Conservation (phyloP, 2,329 filamentous ascomycete genomes). For the Hymenoscyphus fructigenus region DNA sequence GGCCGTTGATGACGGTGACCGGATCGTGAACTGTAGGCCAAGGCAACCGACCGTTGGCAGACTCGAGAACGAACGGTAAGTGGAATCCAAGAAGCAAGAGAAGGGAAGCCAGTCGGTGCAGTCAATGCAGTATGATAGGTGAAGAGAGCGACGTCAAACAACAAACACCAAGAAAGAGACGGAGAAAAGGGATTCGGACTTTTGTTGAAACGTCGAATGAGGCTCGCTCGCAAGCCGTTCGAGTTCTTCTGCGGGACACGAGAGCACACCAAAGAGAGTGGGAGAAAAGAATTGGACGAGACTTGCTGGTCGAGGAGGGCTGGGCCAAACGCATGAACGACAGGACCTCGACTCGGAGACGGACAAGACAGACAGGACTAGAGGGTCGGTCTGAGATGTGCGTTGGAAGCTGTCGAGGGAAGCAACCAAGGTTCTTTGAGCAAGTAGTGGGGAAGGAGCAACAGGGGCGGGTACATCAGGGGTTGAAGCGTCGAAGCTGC, state of each 20-base stretch:
- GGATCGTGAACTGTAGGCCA: slow-evolving; percentile 20
- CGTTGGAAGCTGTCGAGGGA: background rate
- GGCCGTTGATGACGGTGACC: slow-evolving; percentile 19
- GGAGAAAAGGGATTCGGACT: slow-evolving; percentile 16
- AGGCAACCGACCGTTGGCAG: slow-evolving; percentile 12
- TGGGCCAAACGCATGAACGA: background rate
- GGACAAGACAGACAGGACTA: background rate
- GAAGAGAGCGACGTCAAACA: slow-evolving; percentile 20
- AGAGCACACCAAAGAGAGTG: slow-evolving; percentile 16
- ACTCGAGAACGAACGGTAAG: slow-evolving; percentile 8
- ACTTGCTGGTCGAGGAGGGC: slow-evolving; percentile 12
- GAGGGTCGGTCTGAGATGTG: background rate
- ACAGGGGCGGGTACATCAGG: background rate
- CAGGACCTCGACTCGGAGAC: background rate
- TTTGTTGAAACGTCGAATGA: slow-evolving; percentile 28
- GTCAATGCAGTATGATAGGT: slow-evolving; percentile 18
- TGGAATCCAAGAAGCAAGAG: slow-evolving; percentile 3
- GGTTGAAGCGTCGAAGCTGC: background rate
- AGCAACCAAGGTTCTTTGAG: background rate
- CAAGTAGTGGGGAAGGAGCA: background rate
- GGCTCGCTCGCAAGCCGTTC: slow-evolving; percentile 18
- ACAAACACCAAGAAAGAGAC: slow-evolving; percentile 30
- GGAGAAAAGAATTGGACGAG: slow-evolving; percentile 16
- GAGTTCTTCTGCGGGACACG: slow-evolving; percentile 12
- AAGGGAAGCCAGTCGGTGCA: slow-evolving; percentile 3